These are phyloP conservation scores for Elasticomyces elasticus DNA, from an alignment of 495 filamentous ascomycete species.

Conservation along the genomic window DNA sequence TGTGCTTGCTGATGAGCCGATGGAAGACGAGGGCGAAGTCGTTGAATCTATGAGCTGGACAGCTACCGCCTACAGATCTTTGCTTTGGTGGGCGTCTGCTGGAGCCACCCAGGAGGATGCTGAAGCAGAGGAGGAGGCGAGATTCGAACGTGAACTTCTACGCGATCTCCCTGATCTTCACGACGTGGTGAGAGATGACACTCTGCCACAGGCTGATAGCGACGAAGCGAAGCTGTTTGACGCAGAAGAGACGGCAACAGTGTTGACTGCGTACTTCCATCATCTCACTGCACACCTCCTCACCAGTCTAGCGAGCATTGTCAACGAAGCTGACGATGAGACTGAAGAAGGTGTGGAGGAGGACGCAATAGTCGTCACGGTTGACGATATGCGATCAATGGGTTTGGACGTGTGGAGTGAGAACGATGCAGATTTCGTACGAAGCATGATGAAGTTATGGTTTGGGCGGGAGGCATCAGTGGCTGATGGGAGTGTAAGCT, in stretches of 20 bases:
- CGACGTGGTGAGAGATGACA: slow-evolving; percentile 12
- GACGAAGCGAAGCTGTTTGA: slow-evolving; percentile 25
- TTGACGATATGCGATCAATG: slow-evolving; percentile 66
- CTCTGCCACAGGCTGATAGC: slow-evolving; percentile 36
- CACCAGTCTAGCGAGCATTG: slow-evolving; percentile 55
- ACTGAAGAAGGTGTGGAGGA: slow-evolving; percentile 38
- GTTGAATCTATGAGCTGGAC: slow-evolving; percentile 81
- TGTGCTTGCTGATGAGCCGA: background rate
- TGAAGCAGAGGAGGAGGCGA: slow-evolving; percentile 30
- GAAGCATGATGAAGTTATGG: slow-evolving; percentile 56
- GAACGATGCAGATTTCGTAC: slow-evolving; percentile 61
- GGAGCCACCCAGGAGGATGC: slow-evolving; percentile 56
- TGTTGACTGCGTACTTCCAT: slow-evolving; percentile 86
- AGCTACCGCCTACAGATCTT: slow-evolving; percentile 76
- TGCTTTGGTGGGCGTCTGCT: slow-evolving; percentile 98
- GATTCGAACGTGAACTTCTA: slow-evolving; percentile 25
- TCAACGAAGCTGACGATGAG: slow-evolving; percentile 48
- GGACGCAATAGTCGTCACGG: slow-evolving; percentile 43
- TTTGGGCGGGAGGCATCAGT: slow-evolving; percentile 62
- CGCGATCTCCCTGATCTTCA: slow-evolving; percentile 27
- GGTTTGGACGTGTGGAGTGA: slow-evolving; percentile 82
- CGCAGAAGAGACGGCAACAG: slow-evolving; percentile 41
- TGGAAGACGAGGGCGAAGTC: slow-evolving; percentile 35
- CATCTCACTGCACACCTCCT: slow-evolving; percentile 67
- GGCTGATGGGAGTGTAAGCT: slow-evolving; percentile 60